Evolutionary conservation across 768 basidiomycete species (phyloP), one percentile per base, ranked within the genome.

Genomic region (Tulasnella sp.): DNA sequence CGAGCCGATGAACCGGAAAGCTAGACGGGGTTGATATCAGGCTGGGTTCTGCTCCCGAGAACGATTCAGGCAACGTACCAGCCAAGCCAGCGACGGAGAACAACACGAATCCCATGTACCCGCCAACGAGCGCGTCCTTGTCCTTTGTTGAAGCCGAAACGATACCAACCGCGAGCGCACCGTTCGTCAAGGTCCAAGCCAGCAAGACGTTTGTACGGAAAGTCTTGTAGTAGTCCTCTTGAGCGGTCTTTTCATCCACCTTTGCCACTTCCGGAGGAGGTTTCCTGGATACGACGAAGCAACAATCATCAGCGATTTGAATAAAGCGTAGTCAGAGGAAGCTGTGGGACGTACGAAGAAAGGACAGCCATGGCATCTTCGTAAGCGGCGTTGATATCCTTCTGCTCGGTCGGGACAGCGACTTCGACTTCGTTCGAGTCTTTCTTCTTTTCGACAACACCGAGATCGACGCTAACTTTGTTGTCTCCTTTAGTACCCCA

Each of bases 401-500:
- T 94, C 84, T 97, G 92, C 76, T 92, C 92, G 1, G 94, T 93
- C 2, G 96, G 96, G 0, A 98, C 89, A 10, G 89, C 88, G 12
- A 95, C 94, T 80, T 97, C 95, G 14, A 97, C 97, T 83, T 94
- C 92, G 82, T 93, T 93, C 83, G 92, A 91, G 80, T 92, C 86
- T 77, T 85, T 85, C 73, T 83, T 77, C 81, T 90, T 86, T 34
- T 82, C 83, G 81, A 97, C 93, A 7, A 92, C 92, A 71, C 97
- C 98, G 8, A 99, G 90, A 82, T 97, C 94, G 36, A 92, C 92
- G 77, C 88, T 88, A 68, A 93, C 89, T 83, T 92, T 96, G 87
- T 96, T 96, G 85, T 94, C 95, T 44, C 94, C 97, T 84, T 97
- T 99, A 5, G 95, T 99, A 48, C 96, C 96, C 96, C 96, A 97